Conservation (phyloP, 1,284 basidiomycete genomes). For the Peniophora sp. region DNA sequence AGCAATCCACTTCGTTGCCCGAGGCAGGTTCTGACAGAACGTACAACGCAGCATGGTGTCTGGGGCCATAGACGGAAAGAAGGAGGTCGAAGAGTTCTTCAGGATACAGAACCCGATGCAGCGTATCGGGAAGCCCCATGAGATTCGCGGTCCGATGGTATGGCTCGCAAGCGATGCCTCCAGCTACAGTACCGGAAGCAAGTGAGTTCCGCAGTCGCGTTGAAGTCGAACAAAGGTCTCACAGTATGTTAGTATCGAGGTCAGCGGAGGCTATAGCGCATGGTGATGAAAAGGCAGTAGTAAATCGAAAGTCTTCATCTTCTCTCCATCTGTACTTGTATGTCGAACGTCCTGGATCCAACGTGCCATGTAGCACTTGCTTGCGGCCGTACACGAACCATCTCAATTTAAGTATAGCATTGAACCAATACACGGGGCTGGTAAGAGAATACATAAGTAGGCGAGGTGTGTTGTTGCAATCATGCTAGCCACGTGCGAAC, state of each 20-base stretch:
- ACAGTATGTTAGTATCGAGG: neutral
- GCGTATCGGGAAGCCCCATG: conserved; percentile 70
- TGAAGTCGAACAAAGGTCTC: neutral
- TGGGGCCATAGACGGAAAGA: conserved; percentile 59
- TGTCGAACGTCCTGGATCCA: no score
- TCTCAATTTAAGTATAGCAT: no score
- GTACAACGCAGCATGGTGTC: conserved; percentile 55
- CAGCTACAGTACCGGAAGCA: conserved; percentile 64
- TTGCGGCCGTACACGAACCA: no score
- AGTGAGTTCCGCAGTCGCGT: conserved; percentile 39
- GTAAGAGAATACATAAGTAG: no score
- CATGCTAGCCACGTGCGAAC: no score
- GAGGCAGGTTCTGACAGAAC: neutral
- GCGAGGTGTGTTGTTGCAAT: no score
- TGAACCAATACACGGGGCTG: no score
- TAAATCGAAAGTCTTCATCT: no score
- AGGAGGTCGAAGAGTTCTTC: conserved; percentile 69
- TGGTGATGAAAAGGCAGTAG: no score
- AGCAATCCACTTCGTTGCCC: neutral
- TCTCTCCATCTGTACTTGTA: no score
- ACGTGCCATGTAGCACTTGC: no score
- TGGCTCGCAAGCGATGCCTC: conserved; percentile 75
- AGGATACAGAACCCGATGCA: conserved; percentile 65
- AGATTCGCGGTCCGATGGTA: conserved; percentile 62
- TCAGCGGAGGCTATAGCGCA: neutral